Evolutionary conservation across 306 rosid species (phyloP).

Genomic region (Luffa acutangula): DNA sequence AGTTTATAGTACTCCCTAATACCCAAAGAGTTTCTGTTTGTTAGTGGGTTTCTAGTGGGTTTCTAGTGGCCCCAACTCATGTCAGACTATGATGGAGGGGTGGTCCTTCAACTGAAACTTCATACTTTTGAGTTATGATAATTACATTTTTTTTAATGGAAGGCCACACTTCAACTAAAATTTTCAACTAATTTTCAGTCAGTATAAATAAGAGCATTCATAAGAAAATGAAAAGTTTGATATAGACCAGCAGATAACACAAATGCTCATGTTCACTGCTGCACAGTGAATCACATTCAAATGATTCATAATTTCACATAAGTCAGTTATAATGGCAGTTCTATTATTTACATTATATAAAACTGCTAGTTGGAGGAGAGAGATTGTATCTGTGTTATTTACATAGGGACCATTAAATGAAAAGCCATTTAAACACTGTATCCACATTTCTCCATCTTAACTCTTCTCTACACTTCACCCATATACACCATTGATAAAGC

Average conservation of each 20-base stretch:
- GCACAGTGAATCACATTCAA: constrained; percentile 2
- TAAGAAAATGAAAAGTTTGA: background rate
- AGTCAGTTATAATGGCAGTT: constrained; percentile 9
- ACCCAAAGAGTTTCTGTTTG: too few species aligned
- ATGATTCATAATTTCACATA: background rate
- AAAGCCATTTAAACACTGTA: background rate
- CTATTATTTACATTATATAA: constrained; percentile 50
- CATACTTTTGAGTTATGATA: background rate
- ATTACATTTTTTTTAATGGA: too few species aligned
- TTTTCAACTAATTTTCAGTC: background rate
- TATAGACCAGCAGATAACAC: background rate
- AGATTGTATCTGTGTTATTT: constrained; percentile 35
- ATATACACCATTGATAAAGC: constrained; percentile 44
- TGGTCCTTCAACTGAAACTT: background rate
- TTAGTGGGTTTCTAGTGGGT: background rate
- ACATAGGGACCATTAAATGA: constrained; percentile 29
- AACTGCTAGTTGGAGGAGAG: constrained; percentile 33
- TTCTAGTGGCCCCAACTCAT: background rate
- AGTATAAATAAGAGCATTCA: background rate
- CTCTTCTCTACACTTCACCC: constrained; percentile 45
- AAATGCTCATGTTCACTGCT: constrained; percentile 1
- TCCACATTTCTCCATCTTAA: background rate
- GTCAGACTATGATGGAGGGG: background rate
- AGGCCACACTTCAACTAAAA: background rate
- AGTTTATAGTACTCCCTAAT: too few species aligned